These are phyloP conservation scores for Amanita fuliginea DNA, from an alignment of 768 basidiomycete genomes.

Conservation along the genomic window DNA sequence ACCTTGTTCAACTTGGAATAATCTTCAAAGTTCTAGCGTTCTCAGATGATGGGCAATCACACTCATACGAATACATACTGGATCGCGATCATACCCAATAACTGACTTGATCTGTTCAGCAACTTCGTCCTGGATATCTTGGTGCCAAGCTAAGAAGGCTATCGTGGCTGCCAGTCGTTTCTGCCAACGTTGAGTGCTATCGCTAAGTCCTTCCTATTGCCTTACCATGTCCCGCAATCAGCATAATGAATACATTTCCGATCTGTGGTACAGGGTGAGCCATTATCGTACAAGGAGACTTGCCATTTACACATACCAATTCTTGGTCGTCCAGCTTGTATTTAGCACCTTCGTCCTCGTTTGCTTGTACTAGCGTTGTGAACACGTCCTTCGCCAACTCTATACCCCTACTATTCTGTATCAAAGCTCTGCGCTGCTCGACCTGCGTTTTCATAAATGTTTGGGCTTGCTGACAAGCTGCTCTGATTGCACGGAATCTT, in stretches of 20 bases:
- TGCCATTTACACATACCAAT: background rate
- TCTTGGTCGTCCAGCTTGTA: slow-evolving; percentile 28
- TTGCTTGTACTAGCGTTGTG: slow-evolving; percentile 33
- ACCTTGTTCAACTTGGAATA: slow-evolving; percentile 16
- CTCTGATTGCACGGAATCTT: slow-evolving; percentile 18
- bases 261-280: background rate
- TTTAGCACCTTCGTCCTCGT: slow-evolving; percentile 31
- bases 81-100: slow-evolving; percentile 22
- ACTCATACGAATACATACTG: slow-evolving; percentile 13
- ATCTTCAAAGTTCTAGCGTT: slow-evolving; percentile 10
- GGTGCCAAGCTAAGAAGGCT: slow-evolving; percentile 29
- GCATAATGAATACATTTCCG: slow-evolving; percentile 32
- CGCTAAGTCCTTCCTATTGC: background rate
- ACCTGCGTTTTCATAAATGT: slow-evolving; percentile 29
- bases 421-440: slow-evolving; percentile 19
- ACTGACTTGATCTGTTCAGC: slow-evolving; percentile 26
- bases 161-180: slow-evolving; percentile 36
- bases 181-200: slow-evolving; percentile 11
- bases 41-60: background rate
- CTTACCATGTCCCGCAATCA: slow-evolving; percentile 51
- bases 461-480: slow-evolving; percentile 20
- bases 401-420: slow-evolving; percentile 9
- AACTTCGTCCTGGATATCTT: slow-evolving; percentile 32
- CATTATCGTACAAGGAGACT: background rate
- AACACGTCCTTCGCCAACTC: slow-evolving; percentile 20